A percentile compares a stretch with the other conserved stretches of the same genome.
These are phyloP conservation scores for Agapanthus africanus DNA, from an alignment of 106 monocot genomes.

Conservation along the genomic window DNA sequence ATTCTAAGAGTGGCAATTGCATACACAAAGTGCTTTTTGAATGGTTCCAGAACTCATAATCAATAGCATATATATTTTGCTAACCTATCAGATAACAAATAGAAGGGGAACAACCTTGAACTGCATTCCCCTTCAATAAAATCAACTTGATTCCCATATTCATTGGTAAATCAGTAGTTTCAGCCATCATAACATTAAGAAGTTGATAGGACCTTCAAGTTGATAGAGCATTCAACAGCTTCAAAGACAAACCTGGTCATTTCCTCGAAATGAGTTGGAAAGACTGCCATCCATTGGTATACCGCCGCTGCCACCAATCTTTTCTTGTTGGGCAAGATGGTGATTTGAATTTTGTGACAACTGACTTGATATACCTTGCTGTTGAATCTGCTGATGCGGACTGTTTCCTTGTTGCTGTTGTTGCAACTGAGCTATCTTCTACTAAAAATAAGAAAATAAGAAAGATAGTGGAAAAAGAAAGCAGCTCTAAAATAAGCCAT, in stretches of 20 bases:
- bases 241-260: conserved; percentile 61
- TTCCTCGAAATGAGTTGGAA: conserved; percentile 58
- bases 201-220: too few relatives aligned
- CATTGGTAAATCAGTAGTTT: too few relatives aligned
- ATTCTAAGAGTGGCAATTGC: not conserved
- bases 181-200: conserved; percentile 3
- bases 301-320: conserved; percentile 39
- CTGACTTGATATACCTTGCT: conserved; percentile 38
- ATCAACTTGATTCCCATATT: too few relatives aligned
- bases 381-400: conserved; percentile 33
- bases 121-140: too few relatives aligned
- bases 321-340: conserved; percentile 63
- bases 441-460: conserved; percentile 24
- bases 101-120: too few relatives aligned
- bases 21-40: not conserved
- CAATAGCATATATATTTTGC: not conserved
- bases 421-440: conserved; percentile 75
- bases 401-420: conserved; percentile 54
- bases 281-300: conserved; percentile 34
- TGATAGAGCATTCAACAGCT: too few relatives aligned
- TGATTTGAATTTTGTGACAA: conserved; percentile 59
- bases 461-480: not conserved
- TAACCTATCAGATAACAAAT: not conserved
- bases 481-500: not conserved
- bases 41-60: not conserved